A percentile compares a stretch with the other conserved stretches of the same genome.
These are phyloP conservation scores for Claviceps lovelessii DNA, from an alignment of 2,329 filamentous ascomycete species.

Conservation along the genomic window DNA sequence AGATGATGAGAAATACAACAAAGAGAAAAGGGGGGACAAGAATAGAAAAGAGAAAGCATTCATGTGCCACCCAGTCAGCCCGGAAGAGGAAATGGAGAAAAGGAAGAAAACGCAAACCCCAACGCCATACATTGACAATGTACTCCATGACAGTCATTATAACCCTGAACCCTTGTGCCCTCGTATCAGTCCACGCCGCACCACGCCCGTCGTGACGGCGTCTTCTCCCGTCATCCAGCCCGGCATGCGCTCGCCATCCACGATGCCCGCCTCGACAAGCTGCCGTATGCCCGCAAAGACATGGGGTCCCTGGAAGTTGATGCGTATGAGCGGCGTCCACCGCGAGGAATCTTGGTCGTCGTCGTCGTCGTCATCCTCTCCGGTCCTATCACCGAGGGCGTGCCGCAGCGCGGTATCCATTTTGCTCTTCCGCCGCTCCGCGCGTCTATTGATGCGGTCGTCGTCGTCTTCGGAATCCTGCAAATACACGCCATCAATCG, in stretches of 20 bases:
- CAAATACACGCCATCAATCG: slow-evolving; percentile 7
- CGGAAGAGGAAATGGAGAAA: not conserved
- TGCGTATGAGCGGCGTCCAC: slow-evolving; percentile 30
- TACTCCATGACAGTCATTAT: slow-evolving; percentile 15
- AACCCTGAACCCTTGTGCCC: slow-evolving; percentile 43
- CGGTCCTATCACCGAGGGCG: slow-evolving; percentile 11
- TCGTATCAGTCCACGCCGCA: slow-evolving; percentile 51
- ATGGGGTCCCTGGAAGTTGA: slow-evolving; percentile 62
- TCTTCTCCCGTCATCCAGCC: slow-evolving; percentile 87
- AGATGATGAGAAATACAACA: too few species aligned
- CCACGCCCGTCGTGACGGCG: slow-evolving; percentile 57
- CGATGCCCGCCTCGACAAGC: slow-evolving; percentile 59
- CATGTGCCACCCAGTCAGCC: slow-evolving; percentile 6
- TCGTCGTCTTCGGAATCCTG: slow-evolving; percentile 14
- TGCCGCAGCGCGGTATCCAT: slow-evolving; percentile 22
- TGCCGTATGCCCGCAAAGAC: slow-evolving; percentile 69
- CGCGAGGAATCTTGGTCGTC: slow-evolving; percentile 13
- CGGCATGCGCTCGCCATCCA: slow-evolving; percentile 68
- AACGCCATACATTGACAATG: slow-evolving; percentile 1
- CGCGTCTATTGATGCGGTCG: slow-evolving; percentile 7
- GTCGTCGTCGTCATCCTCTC: slow-evolving; percentile 12
- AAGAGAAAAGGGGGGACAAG: not conserved
- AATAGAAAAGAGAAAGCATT: slow-evolving; percentile 2
- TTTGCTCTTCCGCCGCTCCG: slow-evolving; percentile 17
- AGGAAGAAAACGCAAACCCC: not conserved